Conservation (phyloP, 2,329 filamentous ascomycete genomes). For the Sphaerulina vaccinii region DNA sequence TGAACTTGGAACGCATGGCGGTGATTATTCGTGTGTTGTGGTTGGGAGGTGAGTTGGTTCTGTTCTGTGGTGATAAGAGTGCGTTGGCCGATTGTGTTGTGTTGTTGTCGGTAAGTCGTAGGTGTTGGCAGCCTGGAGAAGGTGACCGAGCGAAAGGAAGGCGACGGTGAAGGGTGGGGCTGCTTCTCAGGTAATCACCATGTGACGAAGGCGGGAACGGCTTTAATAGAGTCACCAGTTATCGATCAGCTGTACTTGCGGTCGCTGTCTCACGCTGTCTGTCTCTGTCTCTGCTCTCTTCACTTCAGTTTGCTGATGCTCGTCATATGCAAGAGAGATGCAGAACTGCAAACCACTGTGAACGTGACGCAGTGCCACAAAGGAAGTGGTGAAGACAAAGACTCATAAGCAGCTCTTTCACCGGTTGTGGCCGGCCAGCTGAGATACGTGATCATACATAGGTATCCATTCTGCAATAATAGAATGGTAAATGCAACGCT, state of each 20-base stretch:
- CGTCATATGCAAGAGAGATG: not conserved
- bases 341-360: not conserved
- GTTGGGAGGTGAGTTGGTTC: constrained; percentile 7
- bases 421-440: constrained; percentile 11
- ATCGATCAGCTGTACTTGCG: not conserved
- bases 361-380: constrained; percentile 2
- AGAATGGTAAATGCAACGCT: constrained; percentile 15
- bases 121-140: not conserved
- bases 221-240: no score
- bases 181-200: no score
- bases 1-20: constrained; percentile 98
- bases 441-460: constrained; percentile 2
- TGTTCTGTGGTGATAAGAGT: not conserved
- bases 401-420: constrained; percentile 7
- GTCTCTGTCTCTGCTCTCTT: not conserved
- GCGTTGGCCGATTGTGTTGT: not conserved
- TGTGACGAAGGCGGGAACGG: no score
- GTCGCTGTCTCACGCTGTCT: not conserved
- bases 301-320: not conserved
- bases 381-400: constrained; percentile 10
- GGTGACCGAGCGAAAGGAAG: not conserved
- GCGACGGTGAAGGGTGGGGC: not conserved
- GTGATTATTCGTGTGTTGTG: constrained; percentile 31
- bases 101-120: not conserved
- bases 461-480: not conserved